Conservation (phyloP, 1,284 basidiomycete genomes). For the Hypsizygus ulmarius region DNA sequence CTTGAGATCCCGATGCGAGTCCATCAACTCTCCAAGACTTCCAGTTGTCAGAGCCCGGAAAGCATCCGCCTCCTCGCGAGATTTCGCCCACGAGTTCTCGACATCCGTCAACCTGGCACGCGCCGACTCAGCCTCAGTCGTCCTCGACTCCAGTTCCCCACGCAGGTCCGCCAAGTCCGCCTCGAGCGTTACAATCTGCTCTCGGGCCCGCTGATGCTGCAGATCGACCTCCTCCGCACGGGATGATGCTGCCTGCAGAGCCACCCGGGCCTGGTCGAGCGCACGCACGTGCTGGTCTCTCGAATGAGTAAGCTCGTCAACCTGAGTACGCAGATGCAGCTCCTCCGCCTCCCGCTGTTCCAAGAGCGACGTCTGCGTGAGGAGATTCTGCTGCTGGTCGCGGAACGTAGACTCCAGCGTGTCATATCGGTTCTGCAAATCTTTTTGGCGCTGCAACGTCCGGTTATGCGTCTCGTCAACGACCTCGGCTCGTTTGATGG, state of each 20-base stretch:
- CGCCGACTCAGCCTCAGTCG: constrained; percentile 70
- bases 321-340: constrained; percentile 59
- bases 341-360: constrained; percentile 84
- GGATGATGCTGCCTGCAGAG: constrained; percentile 71
- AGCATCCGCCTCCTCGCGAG: constrained; percentile 86
- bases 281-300: constrained; percentile 84
- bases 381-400: constrained; percentile 77
- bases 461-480: constrained; percentile 81
- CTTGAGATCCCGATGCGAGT: constrained; percentile 77
- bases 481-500: constrained; percentile 77
- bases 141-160: constrained; percentile 73
- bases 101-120: constrained; percentile 66
- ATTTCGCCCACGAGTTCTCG: constrained; percentile 85
- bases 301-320: constrained; percentile 68
- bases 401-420: constrained; percentile 68
- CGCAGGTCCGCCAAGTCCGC: constrained; percentile 73
- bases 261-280: constrained; percentile 81
- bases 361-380: constrained; percentile 72
- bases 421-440: constrained; percentile 68
- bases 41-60: constrained; percentile 82
- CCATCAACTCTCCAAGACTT: constrained; percentile 80
- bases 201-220: constrained; percentile 67
- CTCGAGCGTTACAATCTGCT: constrained; percentile 69
- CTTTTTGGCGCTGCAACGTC: constrained; percentile 66
- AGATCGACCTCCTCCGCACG: constrained; percentile 83